Conservation (phyloP, 192 early-diverging fungal genomes). For the Backusella australiensis region DNA sequence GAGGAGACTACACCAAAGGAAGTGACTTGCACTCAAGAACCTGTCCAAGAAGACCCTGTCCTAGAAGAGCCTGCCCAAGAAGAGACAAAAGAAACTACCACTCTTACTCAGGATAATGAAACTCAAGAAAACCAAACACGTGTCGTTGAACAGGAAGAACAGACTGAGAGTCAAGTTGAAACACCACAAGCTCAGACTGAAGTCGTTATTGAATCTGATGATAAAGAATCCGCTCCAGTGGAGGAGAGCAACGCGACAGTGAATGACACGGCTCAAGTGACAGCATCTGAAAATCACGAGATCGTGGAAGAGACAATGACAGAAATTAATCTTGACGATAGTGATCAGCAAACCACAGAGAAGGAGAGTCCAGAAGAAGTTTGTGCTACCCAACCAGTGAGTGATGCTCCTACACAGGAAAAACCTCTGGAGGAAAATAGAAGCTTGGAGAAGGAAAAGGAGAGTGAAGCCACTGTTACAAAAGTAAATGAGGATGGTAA, state of each 20-base stretch:
- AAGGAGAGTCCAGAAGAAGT: neutral
- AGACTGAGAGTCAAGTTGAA: neutral
- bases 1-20: neutral
- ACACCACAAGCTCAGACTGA: neutral
- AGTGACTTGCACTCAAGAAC: neutral
- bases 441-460: neutral
- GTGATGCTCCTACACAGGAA: neutral
- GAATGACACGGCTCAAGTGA: neutral
- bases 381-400: neutral
- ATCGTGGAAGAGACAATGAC: conserved; percentile 2
- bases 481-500: neutral
- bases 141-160: neutral
- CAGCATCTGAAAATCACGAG: neutral
- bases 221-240: neutral
- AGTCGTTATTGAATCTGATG: neutral
- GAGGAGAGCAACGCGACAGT: neutral
- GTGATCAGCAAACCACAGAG: neutral
- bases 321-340: conserved; percentile 8
- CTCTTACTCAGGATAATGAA: neutral
- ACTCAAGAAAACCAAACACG: neutral
- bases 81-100: neutral
- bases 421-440: neutral
- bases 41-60: neutral
- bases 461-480: neutral
- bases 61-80: neutral